These are phyloP conservation scores for Debaryomyces psychrophilus DNA, from an alignment of 1,139 yeast genomes.

Conservation along the genomic window DNA sequence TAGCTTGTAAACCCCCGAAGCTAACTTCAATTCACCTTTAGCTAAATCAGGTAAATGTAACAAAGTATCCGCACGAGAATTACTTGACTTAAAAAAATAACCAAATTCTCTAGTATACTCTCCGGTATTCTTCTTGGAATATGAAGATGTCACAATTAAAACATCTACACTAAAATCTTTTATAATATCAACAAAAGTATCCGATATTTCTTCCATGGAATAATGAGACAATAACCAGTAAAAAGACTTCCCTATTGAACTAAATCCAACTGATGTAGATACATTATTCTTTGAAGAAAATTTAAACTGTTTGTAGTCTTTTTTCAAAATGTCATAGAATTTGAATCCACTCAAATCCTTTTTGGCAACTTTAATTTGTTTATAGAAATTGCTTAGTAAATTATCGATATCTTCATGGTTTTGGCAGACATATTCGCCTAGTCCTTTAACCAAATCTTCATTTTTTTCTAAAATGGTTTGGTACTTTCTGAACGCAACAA, in stretches of 20 bases:
- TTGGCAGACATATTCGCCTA: background rate
- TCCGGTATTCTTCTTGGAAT: constrained; percentile 40
- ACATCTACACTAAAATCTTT: constrained; percentile 51
- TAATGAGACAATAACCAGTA: constrained; percentile 52
- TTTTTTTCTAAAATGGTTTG: constrained; percentile 16
- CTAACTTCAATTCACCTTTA: constrained; percentile 34
- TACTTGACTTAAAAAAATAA: constrained; percentile 30
- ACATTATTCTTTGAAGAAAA: constrained; percentile 35
- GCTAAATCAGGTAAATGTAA: constrained; percentile 30
- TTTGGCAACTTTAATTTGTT: constrained; percentile 55
- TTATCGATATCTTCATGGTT: constrained; percentile 1
- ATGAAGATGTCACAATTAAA: constrained; percentile 65
- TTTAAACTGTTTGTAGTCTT: constrained; percentile 81
- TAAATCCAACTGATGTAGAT: constrained; percentile 59
- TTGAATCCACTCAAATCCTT: constrained; percentile 63
- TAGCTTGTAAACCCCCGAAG: constrained; percentile 21
- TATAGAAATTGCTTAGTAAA: constrained; percentile 29
- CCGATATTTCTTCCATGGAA: constrained; percentile 35
- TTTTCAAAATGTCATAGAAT: constrained; percentile 63
- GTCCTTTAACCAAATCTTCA: background rate
- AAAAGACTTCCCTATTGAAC: constrained; percentile 71
- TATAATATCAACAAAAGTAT: constrained; percentile 41
- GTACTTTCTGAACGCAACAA: constrained; percentile 44
- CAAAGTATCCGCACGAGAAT: constrained; percentile 19
- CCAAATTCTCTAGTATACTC: constrained; percentile 62